A percentile compares a stretch with the other conserved stretches of the same genome.
Evolutionary conservation across 352 stramenopile genomes (phyloP).

Genomic region (Globisporangium cystogenes): DNA sequence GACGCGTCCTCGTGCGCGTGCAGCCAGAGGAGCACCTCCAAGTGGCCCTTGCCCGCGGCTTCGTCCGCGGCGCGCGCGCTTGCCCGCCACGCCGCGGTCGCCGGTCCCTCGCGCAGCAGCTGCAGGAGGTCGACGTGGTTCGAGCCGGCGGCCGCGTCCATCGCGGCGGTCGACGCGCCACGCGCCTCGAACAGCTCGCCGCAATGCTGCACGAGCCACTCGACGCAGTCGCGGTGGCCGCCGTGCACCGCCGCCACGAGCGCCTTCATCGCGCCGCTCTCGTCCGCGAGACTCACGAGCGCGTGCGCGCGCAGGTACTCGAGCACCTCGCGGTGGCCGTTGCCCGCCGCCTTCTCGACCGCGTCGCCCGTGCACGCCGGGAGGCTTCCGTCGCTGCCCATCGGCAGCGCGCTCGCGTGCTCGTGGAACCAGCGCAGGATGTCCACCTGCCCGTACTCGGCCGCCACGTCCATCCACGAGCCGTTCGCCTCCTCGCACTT

Average conservation of each 20-base stretch:
- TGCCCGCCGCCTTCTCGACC: conserved; percentile 59
- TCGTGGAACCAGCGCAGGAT: conserved; percentile 71
- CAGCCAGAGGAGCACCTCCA: conserved; percentile 53
- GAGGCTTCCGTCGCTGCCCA: conserved; percentile 45
- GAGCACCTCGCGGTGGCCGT: conserved; percentile 54
- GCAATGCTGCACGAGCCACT: conserved; percentile 52
- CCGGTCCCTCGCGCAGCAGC: conserved; percentile 31
- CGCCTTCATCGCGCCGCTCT: conserved; percentile 46
- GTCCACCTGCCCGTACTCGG: conserved; percentile 52
- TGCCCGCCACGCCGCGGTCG: conserved; percentile 36
- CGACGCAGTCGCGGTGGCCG: conserved; percentile 43
- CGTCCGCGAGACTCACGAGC: conserved; percentile 33
- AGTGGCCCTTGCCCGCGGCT: conserved; percentile 39
- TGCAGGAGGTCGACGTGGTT: conserved; percentile 57
- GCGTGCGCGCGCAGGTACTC: conserved; percentile 51
- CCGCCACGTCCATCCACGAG: conserved; percentile 72
- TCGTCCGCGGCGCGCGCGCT: conserved; percentile 57
- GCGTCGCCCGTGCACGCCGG: conserved; percentile 45
- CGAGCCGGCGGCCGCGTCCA: conserved; percentile 44
- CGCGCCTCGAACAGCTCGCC: conserved; percentile 27
- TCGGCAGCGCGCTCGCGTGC: conserved; percentile 42
- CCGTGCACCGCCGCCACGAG: conserved; percentile 47
- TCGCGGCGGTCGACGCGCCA: conserved; percentile 25
- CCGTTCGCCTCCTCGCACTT: conserved; percentile 56
- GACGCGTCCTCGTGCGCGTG: conserved; percentile 21